Percentiles rank a stretch among this genome's conserved stretches.
Evolutionary conservation across 176 grass and related monocot species (phyloP).

Genomic region (Ampelocalamus luodianensis): DNA sequence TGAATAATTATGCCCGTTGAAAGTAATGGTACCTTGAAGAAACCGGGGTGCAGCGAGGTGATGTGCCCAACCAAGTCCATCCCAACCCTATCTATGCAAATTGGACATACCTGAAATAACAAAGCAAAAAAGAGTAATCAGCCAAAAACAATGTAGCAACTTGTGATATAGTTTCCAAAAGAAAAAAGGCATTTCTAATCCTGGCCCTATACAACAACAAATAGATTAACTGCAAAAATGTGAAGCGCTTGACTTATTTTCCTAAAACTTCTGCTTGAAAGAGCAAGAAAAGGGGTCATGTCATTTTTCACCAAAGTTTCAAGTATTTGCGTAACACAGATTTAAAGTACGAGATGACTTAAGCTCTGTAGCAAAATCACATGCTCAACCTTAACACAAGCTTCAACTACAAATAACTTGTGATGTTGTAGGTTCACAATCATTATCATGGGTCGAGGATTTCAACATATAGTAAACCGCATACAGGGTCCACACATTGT

Average conservation of each 20-base stretch:
- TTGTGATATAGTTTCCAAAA: background rate
- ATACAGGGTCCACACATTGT: background rate
- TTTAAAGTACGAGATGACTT: background rate
- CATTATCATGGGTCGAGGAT: background rate
- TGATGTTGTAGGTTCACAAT: background rate
- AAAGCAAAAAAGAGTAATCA: slow-evolving; percentile 14
- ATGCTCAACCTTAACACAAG: background rate
- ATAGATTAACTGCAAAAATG: background rate
- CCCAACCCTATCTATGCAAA: slow-evolving; percentile 65
- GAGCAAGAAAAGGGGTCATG: background rate
- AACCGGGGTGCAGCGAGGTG: slow-evolving; percentile 61
- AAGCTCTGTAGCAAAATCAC: background rate
- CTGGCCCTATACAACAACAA: background rate
- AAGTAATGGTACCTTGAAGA: slow-evolving; percentile 77
- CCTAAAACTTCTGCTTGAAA: background rate
- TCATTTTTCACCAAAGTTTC: slow-evolving; percentile 2
- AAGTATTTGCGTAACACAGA: background rate
- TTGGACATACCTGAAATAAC: slow-evolving; percentile 69
- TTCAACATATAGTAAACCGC: background rate
- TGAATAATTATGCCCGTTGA: slow-evolving; percentile 21
- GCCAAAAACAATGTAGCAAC: background rate
- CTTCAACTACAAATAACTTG: background rate
- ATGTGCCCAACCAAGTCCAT: slow-evolving; percentile 75
- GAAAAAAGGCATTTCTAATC: background rate
- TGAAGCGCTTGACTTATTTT: background rate